Evolutionary conservation across 805 yeast genomes (phyloP).

Genomic region (Metschnikowia cerradonensis): DNA sequence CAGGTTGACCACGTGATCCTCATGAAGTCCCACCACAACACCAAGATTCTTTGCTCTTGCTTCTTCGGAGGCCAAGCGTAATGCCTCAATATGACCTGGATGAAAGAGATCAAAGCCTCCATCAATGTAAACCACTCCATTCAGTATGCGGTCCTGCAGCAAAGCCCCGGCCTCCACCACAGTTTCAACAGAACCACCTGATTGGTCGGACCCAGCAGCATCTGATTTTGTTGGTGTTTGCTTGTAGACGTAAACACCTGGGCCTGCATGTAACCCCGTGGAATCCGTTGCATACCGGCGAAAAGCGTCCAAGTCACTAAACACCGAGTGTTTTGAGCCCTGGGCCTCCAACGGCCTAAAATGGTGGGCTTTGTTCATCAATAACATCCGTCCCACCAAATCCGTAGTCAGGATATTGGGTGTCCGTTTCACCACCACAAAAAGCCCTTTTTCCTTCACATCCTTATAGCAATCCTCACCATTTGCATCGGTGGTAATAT

Average conservation of each 20-base stretch:
- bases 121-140: conserved; percentile 52
- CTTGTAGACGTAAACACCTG: conserved; percentile 46
- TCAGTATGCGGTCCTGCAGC: conserved; percentile 13
- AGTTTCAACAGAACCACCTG: conserved; percentile 15
- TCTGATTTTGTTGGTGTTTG: too few species aligned
- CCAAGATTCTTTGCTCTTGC: conserved; percentile 37
- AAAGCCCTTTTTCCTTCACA: conserved; percentile 81
- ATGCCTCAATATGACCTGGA: conserved; percentile 83
- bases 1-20: conserved; percentile 52
- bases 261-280: conserved; percentile 57
- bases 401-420: conserved; percentile 95
- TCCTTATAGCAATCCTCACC: conserved; percentile 89
- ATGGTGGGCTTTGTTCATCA: conserved; percentile 58
- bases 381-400: conserved; percentile 81
- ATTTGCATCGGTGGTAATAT: conserved; percentile 91
- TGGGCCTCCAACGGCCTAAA: conserved; percentile 27
- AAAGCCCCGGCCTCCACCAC: conserved; percentile 33
- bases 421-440: conserved; percentile 88
- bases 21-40: conserved; percentile 66
- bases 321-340: conserved; percentile 25
- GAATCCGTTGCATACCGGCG: conserved; percentile 55
- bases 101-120: conserved; percentile 92
- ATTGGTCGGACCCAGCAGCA: too few species aligned
- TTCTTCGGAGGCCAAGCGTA: conserved; percentile 44
- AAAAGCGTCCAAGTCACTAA: conserved; percentile 35